These are phyloP conservation scores for Ophiosphaerella herpotricha DNA, from an alignment of 2,329 filamentous ascomycete genomes.

Conservation along the genomic window DNA sequence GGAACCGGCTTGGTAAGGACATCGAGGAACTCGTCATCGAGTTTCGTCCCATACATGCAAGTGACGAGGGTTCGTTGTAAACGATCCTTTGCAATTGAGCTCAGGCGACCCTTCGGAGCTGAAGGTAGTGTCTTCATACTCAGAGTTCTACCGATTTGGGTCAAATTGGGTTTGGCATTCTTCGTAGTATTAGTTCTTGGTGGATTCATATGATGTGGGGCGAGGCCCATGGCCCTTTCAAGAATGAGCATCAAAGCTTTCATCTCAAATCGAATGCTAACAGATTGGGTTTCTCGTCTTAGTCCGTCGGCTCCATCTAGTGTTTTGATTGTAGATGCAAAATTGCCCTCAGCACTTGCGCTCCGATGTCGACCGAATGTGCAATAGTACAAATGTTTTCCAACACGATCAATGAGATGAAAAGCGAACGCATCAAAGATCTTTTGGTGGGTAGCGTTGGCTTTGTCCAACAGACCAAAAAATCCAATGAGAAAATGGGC, in stretches of 20 bases:
- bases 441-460: conserved; percentile 40
- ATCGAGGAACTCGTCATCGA: conserved; percentile 48
- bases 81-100: conserved; percentile 46
- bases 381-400: conserved; percentile 45
- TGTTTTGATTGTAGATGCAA: conserved; percentile 18
- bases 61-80: conserved; percentile 52
- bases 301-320: conserved; percentile 1
- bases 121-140: conserved; percentile 29
- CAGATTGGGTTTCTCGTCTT: conserved; percentile 24
- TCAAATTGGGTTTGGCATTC: not conserved
- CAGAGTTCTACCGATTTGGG: conserved; percentile 25
- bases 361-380: conserved; percentile 44
- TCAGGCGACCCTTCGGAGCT: conserved; percentile 38
- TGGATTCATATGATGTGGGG: conserved; percentile 43
- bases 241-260: conserved; percentile 50
- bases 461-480: conserved; percentile 44
- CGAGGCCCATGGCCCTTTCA: conserved; percentile 46
- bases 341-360: conserved; percentile 32
- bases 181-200: conserved; percentile 15
- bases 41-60: conserved; percentile 48
- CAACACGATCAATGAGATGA: conserved; percentile 47
- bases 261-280: conserved; percentile 40
- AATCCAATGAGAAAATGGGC: conserved; percentile 45
- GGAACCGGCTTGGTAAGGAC: conserved; percentile 48
- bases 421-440: conserved; percentile 53